A percentile compares a stretch with the other conserved stretches of the same genome.
These are phyloP conservation scores for Ustilago crameri DNA, from an alignment of 1,284 basidiomycete genomes.

Conservation along the genomic window DNA sequence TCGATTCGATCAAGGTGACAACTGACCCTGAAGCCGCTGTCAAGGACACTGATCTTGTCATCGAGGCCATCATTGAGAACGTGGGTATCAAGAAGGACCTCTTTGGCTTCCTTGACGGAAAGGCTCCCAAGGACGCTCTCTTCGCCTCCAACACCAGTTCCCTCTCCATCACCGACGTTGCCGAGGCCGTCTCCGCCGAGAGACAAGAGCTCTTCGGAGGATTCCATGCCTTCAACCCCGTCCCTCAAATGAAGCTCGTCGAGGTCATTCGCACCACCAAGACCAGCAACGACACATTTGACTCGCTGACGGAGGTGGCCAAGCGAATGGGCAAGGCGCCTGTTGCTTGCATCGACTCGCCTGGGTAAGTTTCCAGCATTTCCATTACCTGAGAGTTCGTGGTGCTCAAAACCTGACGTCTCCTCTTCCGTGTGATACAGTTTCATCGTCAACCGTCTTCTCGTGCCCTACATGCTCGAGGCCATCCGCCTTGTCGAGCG, in stretches of 20 bases:
- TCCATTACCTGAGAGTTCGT: neutral
- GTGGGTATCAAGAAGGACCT: slow-evolving; percentile 73
- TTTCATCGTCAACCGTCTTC: slow-evolving; percentile 73
- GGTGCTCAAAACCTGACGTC: neutral
- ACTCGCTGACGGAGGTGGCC: slow-evolving; percentile 71
- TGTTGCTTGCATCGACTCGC: slow-evolving; percentile 72
- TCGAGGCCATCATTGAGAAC: slow-evolving; percentile 75
- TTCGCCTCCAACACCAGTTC: slow-evolving; percentile 74
- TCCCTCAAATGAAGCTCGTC: slow-evolving; percentile 72
- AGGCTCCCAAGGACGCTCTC: slow-evolving; percentile 71
- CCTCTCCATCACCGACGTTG: slow-evolving; percentile 72
- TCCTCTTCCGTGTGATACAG: slow-evolving; percentile 29
- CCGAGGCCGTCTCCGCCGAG: slow-evolving; percentile 61
- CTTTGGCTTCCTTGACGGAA: slow-evolving; percentile 71
- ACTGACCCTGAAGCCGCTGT: slow-evolving; percentile 72
- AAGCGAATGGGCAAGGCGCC: slow-evolving; percentile 72
- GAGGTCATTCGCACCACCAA: slow-evolving; percentile 72
- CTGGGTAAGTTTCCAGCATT: slow-evolving; percentile 35
- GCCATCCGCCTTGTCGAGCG: slow-evolving; percentile 74
- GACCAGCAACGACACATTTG: slow-evolving; percentile 71
- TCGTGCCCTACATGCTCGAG: slow-evolving; percentile 73
- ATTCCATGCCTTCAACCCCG: slow-evolving; percentile 72
- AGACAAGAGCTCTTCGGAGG: slow-evolving; percentile 65
- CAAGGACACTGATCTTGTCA: slow-evolving; percentile 71
- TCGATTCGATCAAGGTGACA: slow-evolving; percentile 71